Conservation (phyloP, 225 moss, liverwort and hornwort genomes). For the Takakia lepidozioides region DNA sequence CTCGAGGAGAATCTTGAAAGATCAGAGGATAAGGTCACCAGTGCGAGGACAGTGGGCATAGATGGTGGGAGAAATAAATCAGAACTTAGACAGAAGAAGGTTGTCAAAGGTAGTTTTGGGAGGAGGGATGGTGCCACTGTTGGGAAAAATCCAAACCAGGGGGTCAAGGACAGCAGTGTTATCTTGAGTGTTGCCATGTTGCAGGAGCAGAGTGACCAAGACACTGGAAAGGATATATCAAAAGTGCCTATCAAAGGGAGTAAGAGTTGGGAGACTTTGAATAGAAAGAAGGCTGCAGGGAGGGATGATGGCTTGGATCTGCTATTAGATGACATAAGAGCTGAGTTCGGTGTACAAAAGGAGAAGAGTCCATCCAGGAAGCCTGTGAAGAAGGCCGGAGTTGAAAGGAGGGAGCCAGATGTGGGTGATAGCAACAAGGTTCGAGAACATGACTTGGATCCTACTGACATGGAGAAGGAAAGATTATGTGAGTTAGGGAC, state of each 20-base stretch:
- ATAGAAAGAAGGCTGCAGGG: conserved; percentile 5
- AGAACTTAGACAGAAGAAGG: background rate
- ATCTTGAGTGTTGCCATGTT: no score
- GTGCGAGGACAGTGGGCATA: no score
- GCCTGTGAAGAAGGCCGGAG: background rate
- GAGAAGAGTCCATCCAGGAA: background rate
- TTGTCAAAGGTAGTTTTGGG: background rate
- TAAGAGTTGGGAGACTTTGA: background rate
- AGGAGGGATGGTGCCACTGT: no score
- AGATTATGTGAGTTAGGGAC: background rate
- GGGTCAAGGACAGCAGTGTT: no score
- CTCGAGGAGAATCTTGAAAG: no score
- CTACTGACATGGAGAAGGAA: background rate
- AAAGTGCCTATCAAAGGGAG: background rate
- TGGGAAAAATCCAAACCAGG: no score
- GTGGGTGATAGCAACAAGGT: background rate
- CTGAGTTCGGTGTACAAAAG: conserved; percentile 3
- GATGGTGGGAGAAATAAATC: background rate
- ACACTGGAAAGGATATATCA: background rate
- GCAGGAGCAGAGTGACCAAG: background rate
- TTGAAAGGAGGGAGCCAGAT: background rate
- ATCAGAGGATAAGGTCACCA: no score
- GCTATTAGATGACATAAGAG: conserved; percentile 5
- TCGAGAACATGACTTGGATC: background rate
- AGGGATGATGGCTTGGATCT: conserved; percentile 5